phyloP scores from a whole-genome alignment of 1,284 basidiomycete species.

The Mycena sp. region DNA sequence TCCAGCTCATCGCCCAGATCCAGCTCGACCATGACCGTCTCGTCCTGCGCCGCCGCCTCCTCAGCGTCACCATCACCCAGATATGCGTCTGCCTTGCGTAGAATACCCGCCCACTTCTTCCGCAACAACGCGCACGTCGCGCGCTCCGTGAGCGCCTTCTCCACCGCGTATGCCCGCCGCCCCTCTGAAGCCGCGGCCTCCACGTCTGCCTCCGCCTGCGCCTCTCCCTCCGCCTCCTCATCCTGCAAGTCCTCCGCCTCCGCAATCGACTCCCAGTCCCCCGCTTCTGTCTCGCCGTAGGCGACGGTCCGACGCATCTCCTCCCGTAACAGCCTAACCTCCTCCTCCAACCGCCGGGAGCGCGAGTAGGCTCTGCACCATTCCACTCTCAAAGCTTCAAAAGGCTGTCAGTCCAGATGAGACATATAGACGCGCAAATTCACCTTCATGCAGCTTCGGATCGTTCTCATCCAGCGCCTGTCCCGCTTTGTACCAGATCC shows the following conservation, averaged over 20 bases:
- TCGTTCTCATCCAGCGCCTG: background rate
- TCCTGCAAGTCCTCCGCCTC: too few relatives aligned
- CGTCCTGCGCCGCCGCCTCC: too few relatives aligned
- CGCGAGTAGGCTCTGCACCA: slow-evolving; percentile 5
- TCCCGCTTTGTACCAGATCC: background rate
- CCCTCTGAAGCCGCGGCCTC: too few relatives aligned
- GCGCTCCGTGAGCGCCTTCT: too few relatives aligned
- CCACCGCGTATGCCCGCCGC: too few relatives aligned
- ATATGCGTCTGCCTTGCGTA: too few relatives aligned
- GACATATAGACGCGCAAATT: background rate
- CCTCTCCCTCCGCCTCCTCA: too few relatives aligned
- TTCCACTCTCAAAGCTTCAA: background rate
- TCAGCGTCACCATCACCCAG: background rate
- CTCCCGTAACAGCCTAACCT: slow-evolving; percentile 2
- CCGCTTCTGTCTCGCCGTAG: background rate
- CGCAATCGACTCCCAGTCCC: background rate
- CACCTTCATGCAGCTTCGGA: slow-evolving; percentile 11
- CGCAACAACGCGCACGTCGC: too few relatives aligned
- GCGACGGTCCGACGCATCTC: slow-evolving; percentile 6
- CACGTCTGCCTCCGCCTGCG: too few relatives aligned
- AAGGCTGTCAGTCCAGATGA: background rate
- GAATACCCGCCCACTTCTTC: too few relatives aligned
- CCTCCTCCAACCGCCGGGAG: background rate
- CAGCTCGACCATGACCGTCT: too few relatives aligned
- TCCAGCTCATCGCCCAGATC: too few relatives aligned